These are phyloP conservation scores for Cercospora nicotianae DNA, from an alignment of 2,329 filamentous ascomycete species.

Conservation along the genomic window DNA sequence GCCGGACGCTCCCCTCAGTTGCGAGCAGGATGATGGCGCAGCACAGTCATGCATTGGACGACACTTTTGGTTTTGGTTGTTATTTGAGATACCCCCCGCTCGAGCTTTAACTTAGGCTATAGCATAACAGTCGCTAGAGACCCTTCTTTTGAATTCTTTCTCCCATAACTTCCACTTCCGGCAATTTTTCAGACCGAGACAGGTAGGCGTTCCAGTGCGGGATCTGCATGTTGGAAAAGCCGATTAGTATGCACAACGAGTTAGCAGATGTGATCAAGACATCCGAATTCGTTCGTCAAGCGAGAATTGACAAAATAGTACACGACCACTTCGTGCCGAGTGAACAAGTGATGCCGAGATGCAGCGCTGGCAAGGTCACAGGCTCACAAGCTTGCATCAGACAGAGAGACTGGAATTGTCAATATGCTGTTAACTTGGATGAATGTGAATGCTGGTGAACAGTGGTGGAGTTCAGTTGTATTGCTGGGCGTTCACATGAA, in stretches of 20 bases:
- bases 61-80: constrained; percentile 6
- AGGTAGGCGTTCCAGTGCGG: background rate
- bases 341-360: background rate
- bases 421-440: background rate
- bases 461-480: background rate
- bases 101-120: constrained; percentile 7
- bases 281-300: background rate
- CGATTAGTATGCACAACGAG: background rate
- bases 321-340: background rate
- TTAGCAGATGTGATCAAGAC: background rate
- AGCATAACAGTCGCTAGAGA: constrained; percentile 1
- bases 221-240: background rate
- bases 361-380: background rate
- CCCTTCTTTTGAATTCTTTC: background rate
- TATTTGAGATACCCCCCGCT: constrained; percentile 19
- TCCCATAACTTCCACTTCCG: background rate
- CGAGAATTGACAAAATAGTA: background rate
- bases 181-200: background rate
- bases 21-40: background rate
- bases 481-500: constrained; percentile 2
- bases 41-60: constrained; percentile 13
- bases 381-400: background rate
- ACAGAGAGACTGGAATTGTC: background rate
- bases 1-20: constrained; percentile 10
- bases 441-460: background rate